These are phyloP conservation scores for Penicillium sp. DNA, from an alignment of 2,329 filamentous ascomycete genomes.

Conservation along the genomic window DNA sequence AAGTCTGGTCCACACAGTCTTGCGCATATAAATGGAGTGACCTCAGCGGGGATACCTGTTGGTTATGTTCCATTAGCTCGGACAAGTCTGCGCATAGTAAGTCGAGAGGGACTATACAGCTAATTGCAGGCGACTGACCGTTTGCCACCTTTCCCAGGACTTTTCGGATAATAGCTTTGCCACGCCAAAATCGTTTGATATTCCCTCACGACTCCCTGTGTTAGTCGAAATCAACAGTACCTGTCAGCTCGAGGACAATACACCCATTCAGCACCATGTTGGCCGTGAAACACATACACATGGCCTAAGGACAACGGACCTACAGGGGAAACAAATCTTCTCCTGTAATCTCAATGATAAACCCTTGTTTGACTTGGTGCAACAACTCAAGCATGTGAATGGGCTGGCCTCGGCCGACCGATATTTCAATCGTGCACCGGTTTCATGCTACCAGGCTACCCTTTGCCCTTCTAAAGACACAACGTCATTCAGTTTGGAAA, in stretches of 20 bases:
- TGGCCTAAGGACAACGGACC: slow-evolving; percentile 15
- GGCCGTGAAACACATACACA: slow-evolving; percentile 16
- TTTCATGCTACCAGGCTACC: slow-evolving; percentile 31
- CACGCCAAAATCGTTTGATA: no score
- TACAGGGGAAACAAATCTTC: slow-evolving; percentile 17
- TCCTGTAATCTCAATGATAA: slow-evolving; percentile 13
- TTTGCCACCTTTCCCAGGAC: slow-evolving; percentile 16
- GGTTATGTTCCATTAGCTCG: slow-evolving; percentile 33
- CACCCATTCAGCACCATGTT: not conserved
- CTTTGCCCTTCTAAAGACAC: slow-evolving; percentile 14
- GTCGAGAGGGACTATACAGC: slow-evolving; percentile 5
- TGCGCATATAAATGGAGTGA: slow-evolving; percentile 12
- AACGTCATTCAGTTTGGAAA: slow-evolving; percentile 26
- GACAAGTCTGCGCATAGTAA: slow-evolving; percentile 29
- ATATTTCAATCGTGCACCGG: slow-evolving; percentile 18
- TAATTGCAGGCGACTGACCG: slow-evolving; percentile 1
- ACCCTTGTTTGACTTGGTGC: slow-evolving; percentile 16
- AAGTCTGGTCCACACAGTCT: slow-evolving; percentile 18
- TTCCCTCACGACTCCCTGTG: no score
- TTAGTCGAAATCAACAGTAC: slow-evolving; percentile 11
- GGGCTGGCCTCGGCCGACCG: slow-evolving; percentile 24
- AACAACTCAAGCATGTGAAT: slow-evolving; percentile 21
- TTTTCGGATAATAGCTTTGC: slow-evolving; percentile 11
- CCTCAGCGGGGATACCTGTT: slow-evolving; percentile 15
- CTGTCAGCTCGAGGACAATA: not conserved